A percentile compares a stretch with the other conserved stretches of the same genome.
Conservation (phyloP, 768 basidiomycete species). For the Mycena haematopus region DNA sequence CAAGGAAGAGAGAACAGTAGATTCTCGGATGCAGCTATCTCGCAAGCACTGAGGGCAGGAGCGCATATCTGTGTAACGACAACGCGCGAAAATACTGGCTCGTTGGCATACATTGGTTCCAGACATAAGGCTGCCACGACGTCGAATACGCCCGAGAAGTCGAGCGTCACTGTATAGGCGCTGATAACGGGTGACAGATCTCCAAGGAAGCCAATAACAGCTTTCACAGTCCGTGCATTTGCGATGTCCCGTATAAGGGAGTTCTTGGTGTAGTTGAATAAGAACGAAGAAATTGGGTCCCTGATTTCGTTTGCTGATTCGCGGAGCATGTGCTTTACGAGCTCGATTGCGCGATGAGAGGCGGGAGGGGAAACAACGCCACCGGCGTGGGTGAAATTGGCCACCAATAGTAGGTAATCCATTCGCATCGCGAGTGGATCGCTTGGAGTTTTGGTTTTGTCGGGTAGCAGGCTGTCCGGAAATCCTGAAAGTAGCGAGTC, state of each 20-base stretch:
- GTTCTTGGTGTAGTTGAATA: slow-evolving; percentile 57
- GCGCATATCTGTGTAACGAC: slow-evolving; percentile 53
- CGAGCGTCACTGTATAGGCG: slow-evolving; percentile 52
- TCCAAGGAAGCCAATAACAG: slow-evolving; percentile 56
- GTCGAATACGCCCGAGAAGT: slow-evolving; percentile 66
- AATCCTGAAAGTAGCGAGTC: slow-evolving; percentile 36
- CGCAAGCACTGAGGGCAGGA: slow-evolving; percentile 54
- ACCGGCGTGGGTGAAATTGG: slow-evolving; percentile 56
- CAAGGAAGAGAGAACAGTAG: slow-evolving; percentile 47
- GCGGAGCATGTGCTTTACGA: slow-evolving; percentile 61
- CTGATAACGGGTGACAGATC: slow-evolving; percentile 64
- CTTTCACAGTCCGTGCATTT: slow-evolving; percentile 51
- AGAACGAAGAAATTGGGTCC: slow-evolving; percentile 54
- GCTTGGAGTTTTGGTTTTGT: slow-evolving; percentile 56
- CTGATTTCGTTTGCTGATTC: slow-evolving; percentile 50
- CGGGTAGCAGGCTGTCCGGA: slow-evolving; percentile 43
- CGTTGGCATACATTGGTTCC: slow-evolving; percentile 56
- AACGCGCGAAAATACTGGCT: slow-evolving; percentile 54
- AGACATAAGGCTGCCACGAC: slow-evolving; percentile 52
- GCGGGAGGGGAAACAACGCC: slow-evolving; percentile 51
- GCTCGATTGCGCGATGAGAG: slow-evolving; percentile 56
- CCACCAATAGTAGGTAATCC: slow-evolving; percentile 66
- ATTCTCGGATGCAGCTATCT: slow-evolving; percentile 50
- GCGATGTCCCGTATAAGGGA: slow-evolving; percentile 54
- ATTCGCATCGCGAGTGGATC: slow-evolving; percentile 64